phyloP scores from a whole-genome alignment of 805 yeast genomes.

The Teunomyces lycoperdinae region DNA sequence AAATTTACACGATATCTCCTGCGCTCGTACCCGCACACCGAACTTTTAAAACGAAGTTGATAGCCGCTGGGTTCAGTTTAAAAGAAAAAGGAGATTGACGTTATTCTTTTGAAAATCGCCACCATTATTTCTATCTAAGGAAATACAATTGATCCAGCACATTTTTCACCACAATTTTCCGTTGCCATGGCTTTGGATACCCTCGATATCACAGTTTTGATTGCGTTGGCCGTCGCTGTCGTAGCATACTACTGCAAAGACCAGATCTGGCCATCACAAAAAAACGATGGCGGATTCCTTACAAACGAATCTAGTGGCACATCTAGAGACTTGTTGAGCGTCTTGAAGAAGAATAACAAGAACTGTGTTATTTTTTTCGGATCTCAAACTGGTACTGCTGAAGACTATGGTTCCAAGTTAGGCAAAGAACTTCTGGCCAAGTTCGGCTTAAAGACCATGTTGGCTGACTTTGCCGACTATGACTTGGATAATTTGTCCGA shows the following conservation, averaged over 20 bases:
- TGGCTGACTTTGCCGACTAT: slow-evolving; percentile 84
- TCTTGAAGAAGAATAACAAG: slow-evolving; percentile 60
- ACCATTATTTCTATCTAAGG: no score
- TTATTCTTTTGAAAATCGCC: no score
- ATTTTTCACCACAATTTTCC: not conserved
- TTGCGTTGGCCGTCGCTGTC: slow-evolving; percentile 63
- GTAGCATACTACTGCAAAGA: slow-evolving; percentile 68
- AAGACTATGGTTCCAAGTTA: slow-evolving; percentile 89
- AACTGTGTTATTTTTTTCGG: slow-evolving; percentile 82
- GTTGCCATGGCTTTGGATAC: slow-evolving; percentile 59
- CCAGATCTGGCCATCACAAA: slow-evolving; percentile 34
- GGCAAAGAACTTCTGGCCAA: slow-evolving; percentile 83
- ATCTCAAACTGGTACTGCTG: slow-evolving; percentile 98
- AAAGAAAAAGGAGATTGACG: no score
- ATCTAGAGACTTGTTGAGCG: slow-evolving; percentile 57
- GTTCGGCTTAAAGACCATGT: slow-evolving; percentile 78
- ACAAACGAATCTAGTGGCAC: slow-evolving; percentile 32
- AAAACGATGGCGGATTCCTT: slow-evolving; percentile 19
- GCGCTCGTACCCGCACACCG: not conserved
- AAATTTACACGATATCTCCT: not conserved
- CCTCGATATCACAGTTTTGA: slow-evolving; percentile 66
- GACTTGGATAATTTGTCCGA: slow-evolving; percentile 76
- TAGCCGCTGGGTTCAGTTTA: not conserved
- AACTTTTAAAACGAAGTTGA: not conserved
- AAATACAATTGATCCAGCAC: no score